Evolutionary conservation across 371 early-diverging fungal species (phyloP).

Genomic region (Rhizopus stolonifer): DNA sequence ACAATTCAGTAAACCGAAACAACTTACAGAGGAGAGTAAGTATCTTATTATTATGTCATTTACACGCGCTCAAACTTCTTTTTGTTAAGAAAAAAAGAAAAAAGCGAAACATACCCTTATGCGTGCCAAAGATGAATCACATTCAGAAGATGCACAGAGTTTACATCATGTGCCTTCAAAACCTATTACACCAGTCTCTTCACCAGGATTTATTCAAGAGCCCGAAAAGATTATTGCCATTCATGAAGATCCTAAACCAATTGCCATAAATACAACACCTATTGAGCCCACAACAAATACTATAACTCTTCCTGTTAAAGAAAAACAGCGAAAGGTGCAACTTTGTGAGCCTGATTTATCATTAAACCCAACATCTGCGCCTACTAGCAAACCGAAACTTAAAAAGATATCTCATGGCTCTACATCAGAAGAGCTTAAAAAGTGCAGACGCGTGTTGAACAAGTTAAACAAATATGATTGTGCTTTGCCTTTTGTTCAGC

Average conservation of each 20-base stretch:
- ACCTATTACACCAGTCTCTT: not conserved
- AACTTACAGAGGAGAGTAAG: slow-evolving; percentile 26
- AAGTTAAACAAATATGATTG: slow-evolving; percentile 57
- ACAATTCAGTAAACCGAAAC: slow-evolving; percentile 35
- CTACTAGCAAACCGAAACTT: slow-evolving; percentile 6
- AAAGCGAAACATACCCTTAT: slow-evolving; percentile 18
- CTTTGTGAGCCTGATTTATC: not conserved
- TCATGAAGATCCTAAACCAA: slow-evolving; percentile 8
- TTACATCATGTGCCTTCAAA: not conserved
- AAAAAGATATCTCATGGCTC: slow-evolving; percentile 13
- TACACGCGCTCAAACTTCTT: not conserved
- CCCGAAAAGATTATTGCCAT: slow-evolving; percentile 3
- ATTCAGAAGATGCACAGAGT: slow-evolving; percentile 2
- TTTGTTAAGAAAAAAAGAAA: slow-evolving; percentile 14
- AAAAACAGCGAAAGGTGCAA: not conserved
- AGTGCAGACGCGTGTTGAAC: slow-evolving; percentile 48
- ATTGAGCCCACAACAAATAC: not conserved
- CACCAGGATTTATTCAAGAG: slow-evolving; percentile 6
- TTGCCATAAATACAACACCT: slow-evolving; percentile 16
- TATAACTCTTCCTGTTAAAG: not conserved
- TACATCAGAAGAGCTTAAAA: slow-evolving; percentile 37
- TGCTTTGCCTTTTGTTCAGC: slow-evolving; percentile 62
- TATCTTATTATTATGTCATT: not conserved
- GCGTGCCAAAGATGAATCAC: slow-evolving; percentile 19
- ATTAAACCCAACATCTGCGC: not conserved